Base-by-base conservation (phyloP, 441 rosid species). In the Pelargonium citronellum region DNA sequence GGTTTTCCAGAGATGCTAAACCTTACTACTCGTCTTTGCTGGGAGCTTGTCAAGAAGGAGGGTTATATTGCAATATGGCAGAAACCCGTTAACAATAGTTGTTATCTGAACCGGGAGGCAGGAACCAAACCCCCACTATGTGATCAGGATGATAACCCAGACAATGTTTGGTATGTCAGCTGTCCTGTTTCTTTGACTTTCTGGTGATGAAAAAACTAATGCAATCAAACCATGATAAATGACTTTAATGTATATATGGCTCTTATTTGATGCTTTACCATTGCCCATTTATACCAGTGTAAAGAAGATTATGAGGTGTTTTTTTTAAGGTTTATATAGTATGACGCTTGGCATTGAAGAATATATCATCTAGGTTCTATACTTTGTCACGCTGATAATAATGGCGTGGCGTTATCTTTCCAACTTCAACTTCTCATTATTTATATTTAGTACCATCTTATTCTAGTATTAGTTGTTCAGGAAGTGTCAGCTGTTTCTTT, bases 51-150 rank as follows among this genome's bases (percentile, higher is more conserved):
- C 20, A 92, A 91, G 86, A 95, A 85, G 84, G 99, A 88, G 81
- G 98, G 98, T 64, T 93, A 92, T 77, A 80, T 95, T 83, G 97
- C 99, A 70, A 81, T 95, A 71, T 92, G 99, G 98, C 82, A 83
- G 82, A 92, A 95, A 77, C 97, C 99, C 68, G 44, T 70, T 30
- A 85, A 91, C 78, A 91, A 95, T 80, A 85, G 80, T 75, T 91
- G 97, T 83, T 95, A 92, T 77, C 79, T 92, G 68, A 85, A 83
- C 78, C 96, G 96, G 66, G 89, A 80, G 67, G 78, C 79, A 39
- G 96, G 84, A 79, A 77, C 77, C 63, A 79, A 19, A 41, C 98
- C 98, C 73, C 95, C 89, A 46, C 70, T 95, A 67, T 95, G 99
- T 77, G 87, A 71, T 69, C 81, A 83, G 62, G 83, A 91, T 75